These are phyloP conservation scores for Luzula sylvatica DNA, from an alignment of 176 grass and related monocot species.

Conservation along the genomic window DNA sequence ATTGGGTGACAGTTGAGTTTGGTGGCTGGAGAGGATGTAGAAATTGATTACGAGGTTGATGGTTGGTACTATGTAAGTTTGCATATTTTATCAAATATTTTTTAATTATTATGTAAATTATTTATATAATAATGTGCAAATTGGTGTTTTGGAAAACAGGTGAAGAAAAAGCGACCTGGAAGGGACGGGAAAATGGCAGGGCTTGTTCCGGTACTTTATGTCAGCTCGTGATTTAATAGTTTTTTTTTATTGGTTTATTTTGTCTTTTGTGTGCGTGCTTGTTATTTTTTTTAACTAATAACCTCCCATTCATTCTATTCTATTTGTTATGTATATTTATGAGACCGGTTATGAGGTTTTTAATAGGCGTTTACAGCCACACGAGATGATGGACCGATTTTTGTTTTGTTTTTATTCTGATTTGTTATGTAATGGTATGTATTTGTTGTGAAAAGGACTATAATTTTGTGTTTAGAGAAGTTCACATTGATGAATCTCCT, in stretches of 20 bases:
- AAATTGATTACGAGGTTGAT: slow-evolving; percentile 96
- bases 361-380: too few relatives aligned
- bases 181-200: slow-evolving; percentile 90
- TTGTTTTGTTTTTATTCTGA: slow-evolving; percentile 3
- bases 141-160: slow-evolving; percentile 32
- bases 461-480: too few relatives aligned
- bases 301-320: background rate
- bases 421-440: too few relatives aligned
- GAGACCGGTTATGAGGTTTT: too few relatives aligned
- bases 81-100: background rate
- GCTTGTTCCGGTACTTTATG: slow-evolving; percentile 89
- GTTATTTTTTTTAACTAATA: background rate
- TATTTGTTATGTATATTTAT: slow-evolving; percentile 18
- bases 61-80: slow-evolving; percentile 98
- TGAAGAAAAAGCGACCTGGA: slow-evolving; percentile 97
- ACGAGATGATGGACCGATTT: background rate
- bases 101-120: background rate
- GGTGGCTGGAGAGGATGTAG: slow-evolving; percentile 84
- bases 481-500: too few relatives aligned
- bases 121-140: background rate
- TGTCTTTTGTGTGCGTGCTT: background rate
- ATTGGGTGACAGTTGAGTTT: slow-evolving; percentile 64
- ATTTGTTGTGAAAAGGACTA: too few relatives aligned
- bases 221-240: slow-evolving; percentile 45
- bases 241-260: slow-evolving; percentile 9